A percentile compares a stretch with the other conserved stretches of the same genome.
Evolutionary conservation across 805 yeast genomes (phyloP).

Genomic region (Helenozyma baotianmanensis): DNA sequence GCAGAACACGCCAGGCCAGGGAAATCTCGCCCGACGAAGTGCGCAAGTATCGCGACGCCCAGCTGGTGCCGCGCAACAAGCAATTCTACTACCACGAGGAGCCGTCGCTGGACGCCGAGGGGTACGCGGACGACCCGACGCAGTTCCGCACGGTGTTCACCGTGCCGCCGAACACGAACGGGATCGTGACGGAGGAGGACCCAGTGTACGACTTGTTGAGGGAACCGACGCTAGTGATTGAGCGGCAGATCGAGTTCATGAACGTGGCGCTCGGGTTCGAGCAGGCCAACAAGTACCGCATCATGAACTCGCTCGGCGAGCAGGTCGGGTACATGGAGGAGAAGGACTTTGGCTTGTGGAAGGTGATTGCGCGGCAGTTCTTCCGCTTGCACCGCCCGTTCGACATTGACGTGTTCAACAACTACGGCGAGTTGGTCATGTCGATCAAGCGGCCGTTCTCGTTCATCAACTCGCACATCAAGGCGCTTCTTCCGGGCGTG

Average conservation of each 20-base stretch:
- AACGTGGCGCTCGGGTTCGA: conserved; percentile 85
- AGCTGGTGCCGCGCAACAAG: conserved; percentile 6
- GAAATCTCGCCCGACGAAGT: conserved; percentile 38
- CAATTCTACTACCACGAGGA: conserved; percentile 24
- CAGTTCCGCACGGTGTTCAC: conserved; percentile 28
- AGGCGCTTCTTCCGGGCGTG: conserved; percentile 58
- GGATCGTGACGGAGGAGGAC: conserved; percentile 51
- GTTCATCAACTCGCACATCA: conserved; percentile 83
- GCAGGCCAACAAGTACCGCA: conserved; percentile 76
- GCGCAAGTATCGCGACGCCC: conserved; percentile 14
- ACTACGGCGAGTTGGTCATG: conserved; percentile 53
- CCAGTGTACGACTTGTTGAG: conserved; percentile 58
- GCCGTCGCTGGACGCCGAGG: conserved; percentile 22
- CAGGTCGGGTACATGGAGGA: conserved; percentile 80
- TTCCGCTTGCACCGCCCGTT: conserved; percentile 85
- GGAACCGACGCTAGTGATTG: conserved; percentile 83
- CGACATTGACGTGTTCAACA: conserved; percentile 65
- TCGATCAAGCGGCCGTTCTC: conserved; percentile 81
- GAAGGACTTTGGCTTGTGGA: conserved; percentile 64
- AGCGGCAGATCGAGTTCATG: conserved; percentile 84
- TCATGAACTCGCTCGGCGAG: conserved; percentile 70
- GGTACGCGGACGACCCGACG: conserved; percentile 24
- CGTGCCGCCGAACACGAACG: conserved; percentile 41
- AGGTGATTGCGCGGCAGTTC: conserved; percentile 75
- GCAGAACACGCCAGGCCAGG: conserved; percentile 23